These are phyloP conservation scores for Moricandia moricandioides DNA, from an alignment of 345 rosid genomes.

Conservation along the genomic window DNA sequence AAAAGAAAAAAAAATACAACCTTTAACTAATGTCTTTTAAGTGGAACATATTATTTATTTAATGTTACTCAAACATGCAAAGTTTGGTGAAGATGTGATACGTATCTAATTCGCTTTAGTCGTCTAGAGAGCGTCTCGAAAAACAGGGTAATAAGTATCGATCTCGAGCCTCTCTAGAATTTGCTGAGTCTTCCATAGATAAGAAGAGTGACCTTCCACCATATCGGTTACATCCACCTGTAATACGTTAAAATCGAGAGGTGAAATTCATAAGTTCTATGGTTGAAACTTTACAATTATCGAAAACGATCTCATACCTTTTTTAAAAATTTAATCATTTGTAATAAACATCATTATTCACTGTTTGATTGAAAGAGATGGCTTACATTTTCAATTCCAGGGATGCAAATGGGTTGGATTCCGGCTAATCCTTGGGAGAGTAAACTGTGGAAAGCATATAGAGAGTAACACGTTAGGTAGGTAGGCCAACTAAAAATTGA, in stretches of 20 bases:
- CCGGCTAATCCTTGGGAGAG: constrained; percentile 93
- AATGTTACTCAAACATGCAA: background rate
- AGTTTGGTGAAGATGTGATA: background rate
- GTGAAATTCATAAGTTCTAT: background rate
- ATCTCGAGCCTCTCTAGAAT: constrained; percentile 54
- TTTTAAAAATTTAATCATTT: background rate
- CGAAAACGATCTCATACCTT: constrained; percentile 22
- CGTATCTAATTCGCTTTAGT: background rate
- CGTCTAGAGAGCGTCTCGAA: constrained; percentile 36
- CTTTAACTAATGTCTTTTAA: too few relatives aligned
- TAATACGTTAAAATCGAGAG: constrained; percentile 15
- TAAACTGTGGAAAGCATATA: constrained; percentile 46
- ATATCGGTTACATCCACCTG: constrained; percentile 79
- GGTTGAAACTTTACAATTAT: background rate
- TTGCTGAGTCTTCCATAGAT: constrained; percentile 64
- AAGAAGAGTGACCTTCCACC: constrained; percentile 89
- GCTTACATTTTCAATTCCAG: constrained; percentile 88
- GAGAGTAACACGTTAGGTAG: constrained; percentile 1
- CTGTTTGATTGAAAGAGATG: background rate
- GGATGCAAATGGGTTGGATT: constrained; percentile 68
- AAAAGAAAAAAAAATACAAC: too few relatives aligned
- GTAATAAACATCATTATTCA: background rate
- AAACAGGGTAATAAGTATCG: constrained; percentile 77
- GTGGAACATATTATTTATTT: too few relatives aligned
- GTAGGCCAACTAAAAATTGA: background rate